Conservation (phyloP, 2,329 filamentous ascomycete species). For the Ophiostoma pallidulum region DNA sequence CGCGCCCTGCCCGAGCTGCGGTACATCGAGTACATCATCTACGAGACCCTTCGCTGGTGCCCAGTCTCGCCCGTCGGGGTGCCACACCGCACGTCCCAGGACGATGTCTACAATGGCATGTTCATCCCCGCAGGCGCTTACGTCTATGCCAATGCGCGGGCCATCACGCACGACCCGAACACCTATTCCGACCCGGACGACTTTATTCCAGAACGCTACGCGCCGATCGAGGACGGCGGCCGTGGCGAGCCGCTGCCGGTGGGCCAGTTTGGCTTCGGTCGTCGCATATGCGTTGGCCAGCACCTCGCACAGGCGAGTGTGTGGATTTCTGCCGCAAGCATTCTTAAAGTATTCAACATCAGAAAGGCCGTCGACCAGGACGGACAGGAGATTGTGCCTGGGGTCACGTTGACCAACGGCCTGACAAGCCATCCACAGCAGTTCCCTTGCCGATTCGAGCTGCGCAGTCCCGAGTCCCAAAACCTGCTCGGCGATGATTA, state of each 20-base stretch:
- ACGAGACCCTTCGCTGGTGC: slow-evolving; percentile 38
- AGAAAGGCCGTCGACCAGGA: slow-evolving; percentile 18
- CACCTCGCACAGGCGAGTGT: slow-evolving; percentile 33
- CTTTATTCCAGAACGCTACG: slow-evolving; percentile 33
- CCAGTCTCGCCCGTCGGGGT: slow-evolving; percentile 28
- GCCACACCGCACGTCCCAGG: slow-evolving; percentile 33
- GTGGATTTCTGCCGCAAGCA: slow-evolving; percentile 30
- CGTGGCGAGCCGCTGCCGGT: slow-evolving; percentile 30
- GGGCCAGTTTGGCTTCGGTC: slow-evolving; percentile 43
- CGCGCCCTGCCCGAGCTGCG: slow-evolving; percentile 25
- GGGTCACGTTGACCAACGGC: slow-evolving; percentile 13
- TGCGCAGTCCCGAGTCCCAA: not conserved
- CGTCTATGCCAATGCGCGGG: slow-evolving; percentile 35
- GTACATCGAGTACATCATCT: slow-evolving; percentile 33
- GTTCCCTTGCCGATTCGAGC: slow-evolving; percentile 10
- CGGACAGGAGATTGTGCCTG: slow-evolving; percentile 7
- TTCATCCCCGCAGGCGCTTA: slow-evolving; percentile 24
- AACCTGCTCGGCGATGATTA: not conserved
- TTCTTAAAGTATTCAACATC: slow-evolving; percentile 29
- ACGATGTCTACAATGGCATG: slow-evolving; percentile 30
- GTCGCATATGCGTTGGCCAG: slow-evolving; percentile 37
- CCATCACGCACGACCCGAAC: slow-evolving; percentile 34
- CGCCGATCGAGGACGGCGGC: slow-evolving; percentile 29
- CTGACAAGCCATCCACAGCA: slow-evolving; percentile 14
- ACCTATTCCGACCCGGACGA: slow-evolving; percentile 29